A percentile compares a stretch with the other conserved stretches of the same genome.
Evolutionary conservation across 495 filamentous ascomycete species (phyloP).

Genomic region (Aspergillus carlsbadensis): DNA sequence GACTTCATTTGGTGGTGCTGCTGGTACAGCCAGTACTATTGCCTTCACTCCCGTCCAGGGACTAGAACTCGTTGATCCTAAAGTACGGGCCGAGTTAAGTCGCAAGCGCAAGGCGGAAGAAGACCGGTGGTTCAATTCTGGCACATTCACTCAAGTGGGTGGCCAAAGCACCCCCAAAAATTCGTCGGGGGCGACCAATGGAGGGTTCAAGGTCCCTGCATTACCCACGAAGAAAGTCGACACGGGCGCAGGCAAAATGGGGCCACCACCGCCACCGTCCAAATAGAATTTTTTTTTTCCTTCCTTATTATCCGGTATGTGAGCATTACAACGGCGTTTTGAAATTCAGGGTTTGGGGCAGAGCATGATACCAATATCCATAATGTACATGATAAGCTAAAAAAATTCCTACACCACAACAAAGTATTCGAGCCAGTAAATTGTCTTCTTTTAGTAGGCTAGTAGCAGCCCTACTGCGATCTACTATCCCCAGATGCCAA

Average conservation of each 20-base stretch:
- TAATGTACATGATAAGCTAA: conserved; percentile 18
- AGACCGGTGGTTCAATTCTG: conserved; percentile 93
- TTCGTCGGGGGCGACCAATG: conserved; percentile 27
- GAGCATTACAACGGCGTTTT: conserved; percentile 21
- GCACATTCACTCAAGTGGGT: conserved; percentile 90
- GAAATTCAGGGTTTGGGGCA: conserved; percentile 7
- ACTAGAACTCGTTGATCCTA: conserved; percentile 93
- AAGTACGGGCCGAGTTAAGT: conserved; percentile 74
- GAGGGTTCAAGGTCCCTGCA: conserved; percentile 52
- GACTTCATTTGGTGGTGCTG: conserved; percentile 52
- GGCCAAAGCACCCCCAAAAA: conserved; percentile 35
- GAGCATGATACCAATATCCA: conserved; percentile 23
- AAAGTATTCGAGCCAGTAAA: background rate
- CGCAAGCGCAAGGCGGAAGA: conserved; percentile 91
- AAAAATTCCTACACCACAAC: background rate
- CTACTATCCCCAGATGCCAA: background rate
- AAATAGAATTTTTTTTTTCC: conserved; percentile 18
- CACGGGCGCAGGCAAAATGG: conserved; percentile 47
- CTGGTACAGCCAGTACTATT: conserved; percentile 82
- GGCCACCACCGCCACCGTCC: conserved; percentile 34
- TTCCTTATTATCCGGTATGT: conserved; percentile 11
- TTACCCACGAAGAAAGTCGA: conserved; percentile 48
- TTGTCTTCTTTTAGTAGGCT: background rate
- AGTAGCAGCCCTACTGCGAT: too few relatives aligned
- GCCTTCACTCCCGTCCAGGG: conserved; percentile 95